These are phyloP conservation scores for Colletotrichum destructivum DNA, from an alignment of 2,329 filamentous ascomycete genomes.

Conservation along the genomic window DNA sequence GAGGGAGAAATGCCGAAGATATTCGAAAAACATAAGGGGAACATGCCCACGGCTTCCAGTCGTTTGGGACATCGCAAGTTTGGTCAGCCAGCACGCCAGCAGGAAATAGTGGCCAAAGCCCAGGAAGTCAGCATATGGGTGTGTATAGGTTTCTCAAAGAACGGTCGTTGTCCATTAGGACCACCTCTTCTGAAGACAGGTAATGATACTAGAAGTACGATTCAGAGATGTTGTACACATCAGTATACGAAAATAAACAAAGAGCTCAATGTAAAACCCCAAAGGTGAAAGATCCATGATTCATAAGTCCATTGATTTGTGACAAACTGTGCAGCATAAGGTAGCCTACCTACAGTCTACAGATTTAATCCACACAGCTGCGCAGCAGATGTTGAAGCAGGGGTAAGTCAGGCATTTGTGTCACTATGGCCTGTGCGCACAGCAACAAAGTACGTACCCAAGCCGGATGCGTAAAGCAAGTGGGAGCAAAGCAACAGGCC, in stretches of 20 bases:
- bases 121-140: background rate
- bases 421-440: conserved; percentile 32
- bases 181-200: background rate
- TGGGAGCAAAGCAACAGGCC: conserved; percentile 19
- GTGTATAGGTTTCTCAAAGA: too few relatives aligned
- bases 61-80: too few relatives aligned
- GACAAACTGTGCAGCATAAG: conserved; percentile 33
- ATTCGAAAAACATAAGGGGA: background rate
- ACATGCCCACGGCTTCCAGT: background rate
- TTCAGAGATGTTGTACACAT: conserved; percentile 10
- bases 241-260: background rate
- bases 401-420: conserved; percentile 35
- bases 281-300: conserved; percentile 10
- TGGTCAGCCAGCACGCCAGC: background rate
- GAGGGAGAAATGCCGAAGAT: background rate
- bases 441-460: conserved; percentile 7
- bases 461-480: conserved; percentile 26
- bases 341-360: background rate
- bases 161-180: background rate
- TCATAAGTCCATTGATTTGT: conserved; percentile 22
- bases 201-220: background rate
- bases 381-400: conserved; percentile 36
- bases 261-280: background rate
- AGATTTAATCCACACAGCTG: background rate
- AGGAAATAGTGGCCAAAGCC: background rate